A percentile compares a stretch with the other conserved stretches of the same genome.
Evolutionary conservation across 2,329 filamentous ascomycete genomes (phyloP).

Genomic region (Coniochaeta sp.): DNA sequence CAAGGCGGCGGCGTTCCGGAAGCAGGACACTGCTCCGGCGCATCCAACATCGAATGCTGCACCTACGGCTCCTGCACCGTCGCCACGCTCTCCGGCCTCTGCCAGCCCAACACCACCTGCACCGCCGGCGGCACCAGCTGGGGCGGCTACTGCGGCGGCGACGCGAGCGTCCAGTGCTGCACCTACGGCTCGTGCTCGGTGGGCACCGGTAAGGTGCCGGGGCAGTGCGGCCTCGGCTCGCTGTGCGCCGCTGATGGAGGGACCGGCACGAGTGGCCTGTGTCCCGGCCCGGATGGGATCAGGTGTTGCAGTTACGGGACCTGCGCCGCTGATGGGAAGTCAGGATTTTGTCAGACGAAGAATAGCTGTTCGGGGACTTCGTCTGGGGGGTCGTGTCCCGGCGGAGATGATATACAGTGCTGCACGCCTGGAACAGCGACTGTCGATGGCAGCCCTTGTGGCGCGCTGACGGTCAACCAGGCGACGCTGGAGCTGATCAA

Average conservation of each 20-base stretch:
- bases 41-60: neutral
- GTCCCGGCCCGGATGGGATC: too few species aligned
- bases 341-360: neutral
- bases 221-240: too few species aligned
- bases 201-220: neutral
- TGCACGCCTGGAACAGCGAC: neutral
- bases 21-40: neutral
- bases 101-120: constrained; percentile 1
- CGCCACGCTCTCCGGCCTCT: neutral
- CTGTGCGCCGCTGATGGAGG: too few species aligned
- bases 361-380: neutral
- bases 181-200: neutral
- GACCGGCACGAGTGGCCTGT: too few species aligned
- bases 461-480: neutral
- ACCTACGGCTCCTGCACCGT: constrained; percentile 1
- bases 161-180: neutral
- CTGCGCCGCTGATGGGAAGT: neutral
- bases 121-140: neutral
- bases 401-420: neutral
- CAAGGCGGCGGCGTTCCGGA: neutral
- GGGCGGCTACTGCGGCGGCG: neutral
- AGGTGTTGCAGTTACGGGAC: neutral
- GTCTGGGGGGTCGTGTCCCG: neutral
- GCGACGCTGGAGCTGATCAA: neutral
- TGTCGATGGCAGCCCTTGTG: neutral